Conservation (phyloP, 305 asterid genomes). For the Fraxinus baroniana region DNA sequence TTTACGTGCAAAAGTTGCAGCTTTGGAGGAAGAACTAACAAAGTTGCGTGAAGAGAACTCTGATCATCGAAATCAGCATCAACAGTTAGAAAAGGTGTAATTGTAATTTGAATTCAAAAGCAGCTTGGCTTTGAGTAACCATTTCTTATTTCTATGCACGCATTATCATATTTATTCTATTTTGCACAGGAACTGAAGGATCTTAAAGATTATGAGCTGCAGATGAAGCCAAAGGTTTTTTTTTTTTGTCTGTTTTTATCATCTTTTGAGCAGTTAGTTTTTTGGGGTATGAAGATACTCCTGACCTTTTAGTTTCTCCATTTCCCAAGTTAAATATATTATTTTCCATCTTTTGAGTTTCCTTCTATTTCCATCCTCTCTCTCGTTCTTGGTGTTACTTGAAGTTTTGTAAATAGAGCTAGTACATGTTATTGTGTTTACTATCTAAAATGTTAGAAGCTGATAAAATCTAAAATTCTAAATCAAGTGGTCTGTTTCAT, state of each 20-base stretch:
- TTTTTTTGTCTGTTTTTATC: neutral
- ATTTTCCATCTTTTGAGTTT: neutral
- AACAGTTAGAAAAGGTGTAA: slow-evolving; percentile 70
- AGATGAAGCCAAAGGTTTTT: slow-evolving; percentile 82
- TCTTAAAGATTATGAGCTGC: slow-evolving; percentile 73
- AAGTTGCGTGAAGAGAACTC: slow-evolving; percentile 57
- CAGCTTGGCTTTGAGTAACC: slow-evolving; percentile 13
- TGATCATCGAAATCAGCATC: slow-evolving; percentile 51
- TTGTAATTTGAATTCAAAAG: slow-evolving; percentile 19
- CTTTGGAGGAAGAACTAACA: slow-evolving; percentile 69
- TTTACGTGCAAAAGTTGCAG: slow-evolving; percentile 59
- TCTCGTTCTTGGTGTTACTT: neutral
- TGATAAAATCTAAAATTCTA: neutral
- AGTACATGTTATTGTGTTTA: neutral
- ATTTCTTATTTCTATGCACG: slow-evolving; percentile 15
- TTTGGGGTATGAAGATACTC: slow-evolving; percentile 3
- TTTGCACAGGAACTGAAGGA: slow-evolving; percentile 80
- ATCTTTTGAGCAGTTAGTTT: neutral
- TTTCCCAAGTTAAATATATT: neutral
- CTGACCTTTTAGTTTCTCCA: slow-evolving; percentile 5
- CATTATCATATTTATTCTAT: slow-evolving; percentile 23
- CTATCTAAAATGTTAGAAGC: neutral
- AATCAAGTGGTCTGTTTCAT: neutral
- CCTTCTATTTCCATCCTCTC: neutral
- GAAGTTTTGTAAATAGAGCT: slow-evolving; percentile 4